These are phyloP conservation scores for Neophaeococcomyces mojaviensis DNA, from an alignment of 2,329 filamentous ascomycete species.

Conservation along the genomic window DNA sequence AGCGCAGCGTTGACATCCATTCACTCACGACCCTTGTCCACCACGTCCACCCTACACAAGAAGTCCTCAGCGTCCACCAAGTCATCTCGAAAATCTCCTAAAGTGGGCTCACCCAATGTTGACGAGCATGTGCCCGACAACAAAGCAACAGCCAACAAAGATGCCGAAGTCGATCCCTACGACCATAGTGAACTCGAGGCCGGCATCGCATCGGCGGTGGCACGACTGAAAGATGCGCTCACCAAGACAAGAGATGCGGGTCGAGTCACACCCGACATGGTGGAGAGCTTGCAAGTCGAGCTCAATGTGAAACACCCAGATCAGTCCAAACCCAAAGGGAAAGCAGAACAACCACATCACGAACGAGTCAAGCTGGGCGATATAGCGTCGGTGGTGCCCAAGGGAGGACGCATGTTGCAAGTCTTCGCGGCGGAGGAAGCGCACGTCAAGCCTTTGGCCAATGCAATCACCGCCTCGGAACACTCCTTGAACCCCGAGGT, in stretches of 20 bases:
- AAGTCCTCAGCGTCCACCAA: slow-evolving; percentile 47
- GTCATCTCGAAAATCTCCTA: slow-evolving; percentile 25
- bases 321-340: slow-evolving; percentile 36
- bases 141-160: slow-evolving; percentile 31
- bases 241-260: slow-evolving; percentile 56
- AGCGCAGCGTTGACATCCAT: not conserved
- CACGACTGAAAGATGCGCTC: slow-evolving; percentile 54
- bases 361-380: slow-evolving; percentile 50
- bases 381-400: slow-evolving; percentile 60
- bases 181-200: slow-evolving; percentile 53
- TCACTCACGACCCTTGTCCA: slow-evolving; percentile 11
- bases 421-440: slow-evolving; percentile 59
- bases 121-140: slow-evolving; percentile 39
- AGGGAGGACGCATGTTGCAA: slow-evolving; percentile 52
- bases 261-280: slow-evolving; percentile 52
- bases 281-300: slow-evolving; percentile 56
- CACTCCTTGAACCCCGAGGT: slow-evolving; percentile 37
- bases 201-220: slow-evolving; percentile 48
- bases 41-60: slow-evolving; percentile 37
- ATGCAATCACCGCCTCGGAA: slow-evolving; percentile 35
- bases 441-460: slow-evolving; percentile 39
- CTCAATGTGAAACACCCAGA: slow-evolving; percentile 40
- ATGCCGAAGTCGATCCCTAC: slow-evolving; percentile 45
- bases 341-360: slow-evolving; percentile 34
- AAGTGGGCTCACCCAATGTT: slow-evolving; percentile 24